phyloP scores from a whole-genome alignment of 768 basidiomycete genomes.

The Lactarius sp. region DNA sequence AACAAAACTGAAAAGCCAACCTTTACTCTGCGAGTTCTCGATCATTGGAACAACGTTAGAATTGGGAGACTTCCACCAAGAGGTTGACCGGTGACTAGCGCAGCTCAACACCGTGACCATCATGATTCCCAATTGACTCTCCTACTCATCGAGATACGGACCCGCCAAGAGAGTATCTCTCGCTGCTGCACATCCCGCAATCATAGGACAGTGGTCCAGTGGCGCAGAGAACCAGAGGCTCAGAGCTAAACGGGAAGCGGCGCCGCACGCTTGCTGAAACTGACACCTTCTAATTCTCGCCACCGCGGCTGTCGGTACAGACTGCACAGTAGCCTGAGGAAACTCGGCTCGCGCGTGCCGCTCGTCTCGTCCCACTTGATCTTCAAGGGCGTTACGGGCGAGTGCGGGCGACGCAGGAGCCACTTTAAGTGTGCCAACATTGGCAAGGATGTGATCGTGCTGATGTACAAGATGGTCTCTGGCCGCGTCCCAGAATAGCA shows the following conservation, averaged over 20 bases:
- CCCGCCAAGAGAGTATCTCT: no score
- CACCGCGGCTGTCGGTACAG: no score
- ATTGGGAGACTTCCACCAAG: not conserved
- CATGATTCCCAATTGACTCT: not conserved
- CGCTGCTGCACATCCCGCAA: no score
- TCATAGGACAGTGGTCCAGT: not conserved
- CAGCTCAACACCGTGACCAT: not conserved
- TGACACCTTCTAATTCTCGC: no score
- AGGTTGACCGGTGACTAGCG: no score
- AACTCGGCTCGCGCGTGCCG: slow-evolving; percentile 61
- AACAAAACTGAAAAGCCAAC: not conserved
- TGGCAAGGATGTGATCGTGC: slow-evolving; percentile 65
- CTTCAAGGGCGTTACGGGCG: slow-evolving; percentile 92
- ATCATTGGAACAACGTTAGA: not conserved
- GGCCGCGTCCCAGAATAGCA: slow-evolving; percentile 27
- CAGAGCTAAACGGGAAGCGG: not conserved
- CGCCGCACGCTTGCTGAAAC: not conserved
- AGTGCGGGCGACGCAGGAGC: slow-evolving; percentile 93
- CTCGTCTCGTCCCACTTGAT: slow-evolving; percentile 97
- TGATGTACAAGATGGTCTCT: slow-evolving; percentile 95
- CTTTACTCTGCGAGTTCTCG: not conserved
- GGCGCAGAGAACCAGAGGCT: not conserved
- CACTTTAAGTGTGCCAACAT: slow-evolving; percentile 94
- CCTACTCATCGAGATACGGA: not conserved
- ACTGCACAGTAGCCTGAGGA: no score